Evolutionary conservation across 176 grass and related monocot species (phyloP), one percentile per base, ranked within the genome.

Genomic region (Phyllostachys edulis): DNA sequence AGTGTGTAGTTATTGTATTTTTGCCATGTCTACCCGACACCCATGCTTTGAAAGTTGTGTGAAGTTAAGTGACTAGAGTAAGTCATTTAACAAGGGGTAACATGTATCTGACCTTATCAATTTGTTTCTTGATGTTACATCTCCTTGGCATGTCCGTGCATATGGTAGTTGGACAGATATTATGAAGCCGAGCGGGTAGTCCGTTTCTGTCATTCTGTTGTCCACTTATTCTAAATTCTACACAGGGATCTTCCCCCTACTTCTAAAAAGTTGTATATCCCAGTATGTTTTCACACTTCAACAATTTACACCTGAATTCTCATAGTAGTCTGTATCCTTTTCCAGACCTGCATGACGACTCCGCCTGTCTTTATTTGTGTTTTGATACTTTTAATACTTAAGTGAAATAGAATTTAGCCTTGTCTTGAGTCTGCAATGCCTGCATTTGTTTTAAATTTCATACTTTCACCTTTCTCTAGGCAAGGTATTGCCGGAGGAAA

Each of bases 401-500:
- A 85, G 49, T 65, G 46, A 34, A 34, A 45, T 5, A 13, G 45
- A 18, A 77, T 49, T 49, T 14, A 47, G 39, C 18, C 42, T 60
- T 83, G 11, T 47, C 21, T 83, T 55, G 18, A 79, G 57, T 84
- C 26, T 49, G 57, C 39, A 69, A 83, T 71, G 6, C 44, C 9
- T 78, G 52, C 34, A 63, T 64, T 49, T 61, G 3, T 80, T 67
- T 49, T 23, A 59, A 49, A n/a, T 70, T 57, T 75, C 47, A 79
- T 50, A 29, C 51, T 59, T 29, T 80, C 44, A 62, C 36, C 26
- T 79, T 63, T 86, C 69, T 75, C 16, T 76, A 96, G 91, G 88
- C 90, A 96, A 90, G 87, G 91, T 66, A 83, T 63, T 88, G 23
- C 87, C 79, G 90, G 89, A 74, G 83, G 78, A 74, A 96, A 91